Percentiles rank a stretch among this genome's conserved stretches.
phyloP scores from a whole-genome alignment of 805 yeast genomes.

The Ogataea thermomethanolica region DNA sequence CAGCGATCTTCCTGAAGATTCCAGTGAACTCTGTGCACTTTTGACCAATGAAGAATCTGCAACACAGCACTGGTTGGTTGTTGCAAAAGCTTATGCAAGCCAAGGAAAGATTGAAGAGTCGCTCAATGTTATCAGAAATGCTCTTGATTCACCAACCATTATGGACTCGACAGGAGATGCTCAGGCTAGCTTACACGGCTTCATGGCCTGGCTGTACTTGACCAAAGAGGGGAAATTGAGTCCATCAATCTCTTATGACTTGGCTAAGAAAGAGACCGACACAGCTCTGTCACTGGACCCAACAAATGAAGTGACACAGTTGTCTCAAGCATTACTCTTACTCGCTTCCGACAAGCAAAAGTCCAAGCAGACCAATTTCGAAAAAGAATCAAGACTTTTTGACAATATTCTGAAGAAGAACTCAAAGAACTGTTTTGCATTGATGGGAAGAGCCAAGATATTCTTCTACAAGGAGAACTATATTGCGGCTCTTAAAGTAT shows the following conservation, averaged over 20 bases:
- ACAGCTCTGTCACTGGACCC: constrained; percentile 47
- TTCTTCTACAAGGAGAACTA: constrained; percentile 70
- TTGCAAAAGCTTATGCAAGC: constrained; percentile 77
- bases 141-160: constrained; percentile 40
- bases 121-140: constrained; percentile 56
- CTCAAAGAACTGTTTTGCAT: constrained; percentile 66
- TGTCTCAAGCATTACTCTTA: constrained; percentile 64
- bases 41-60: constrained; percentile 78
- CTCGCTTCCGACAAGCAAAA: constrained; percentile 64
- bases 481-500: constrained; percentile 68
- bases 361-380: constrained; percentile 57
- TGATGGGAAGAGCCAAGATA: constrained; percentile 81
- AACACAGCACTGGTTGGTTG: constrained; percentile 76
- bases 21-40: constrained; percentile 73
- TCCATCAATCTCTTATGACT: constrained; percentile 23
- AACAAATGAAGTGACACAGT: constrained; percentile 44
- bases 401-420: constrained; percentile 57
- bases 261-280: constrained; percentile 34
- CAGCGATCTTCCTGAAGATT: constrained; percentile 85
- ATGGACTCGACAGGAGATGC: constrained; percentile 38
- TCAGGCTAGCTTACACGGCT: constrained; percentile 52
- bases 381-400: constrained; percentile 65
- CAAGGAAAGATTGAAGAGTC: constrained; percentile 60
- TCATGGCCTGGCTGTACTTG: constrained; percentile 71
- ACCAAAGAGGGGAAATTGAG: constrained; percentile 35